Conservation (phyloP, 2,329 filamentous ascomycete species). For the Volutella citrinella region DNA sequence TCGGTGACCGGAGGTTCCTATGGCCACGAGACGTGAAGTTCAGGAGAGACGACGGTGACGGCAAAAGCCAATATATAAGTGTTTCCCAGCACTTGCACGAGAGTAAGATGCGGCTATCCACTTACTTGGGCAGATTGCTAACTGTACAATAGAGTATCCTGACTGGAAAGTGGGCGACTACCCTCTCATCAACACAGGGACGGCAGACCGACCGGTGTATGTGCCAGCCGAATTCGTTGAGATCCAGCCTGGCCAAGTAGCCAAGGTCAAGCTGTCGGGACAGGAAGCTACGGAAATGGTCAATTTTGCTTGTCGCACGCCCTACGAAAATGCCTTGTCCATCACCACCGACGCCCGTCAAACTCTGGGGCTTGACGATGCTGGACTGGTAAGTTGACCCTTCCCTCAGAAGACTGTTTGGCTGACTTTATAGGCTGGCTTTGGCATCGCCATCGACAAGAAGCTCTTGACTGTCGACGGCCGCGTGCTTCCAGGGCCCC, state of each 20-base stretch:
- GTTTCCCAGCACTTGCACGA: constrained; percentile 44
- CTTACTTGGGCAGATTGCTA: too few relatives aligned
- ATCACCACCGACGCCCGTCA: constrained; percentile 57
- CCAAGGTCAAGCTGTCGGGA: constrained; percentile 55
- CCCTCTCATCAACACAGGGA: constrained; percentile 68
- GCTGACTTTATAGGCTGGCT: constrained; percentile 37
- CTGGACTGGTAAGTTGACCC: constrained; percentile 30
- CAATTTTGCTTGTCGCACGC: constrained; percentile 65
- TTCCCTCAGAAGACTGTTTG: neutral
- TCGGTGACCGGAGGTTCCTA: constrained; percentile 22
- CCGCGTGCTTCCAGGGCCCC: constrained; percentile 62
- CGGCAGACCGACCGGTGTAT: constrained; percentile 53
- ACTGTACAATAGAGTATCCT: too few relatives aligned
- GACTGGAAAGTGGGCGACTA: too few relatives aligned
- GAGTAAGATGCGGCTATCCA: constrained; percentile 32
- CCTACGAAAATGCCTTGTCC: constrained; percentile 63
- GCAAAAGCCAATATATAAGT: constrained; percentile 28
- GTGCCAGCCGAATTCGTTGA: constrained; percentile 64
- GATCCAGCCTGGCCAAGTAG: constrained; percentile 62
- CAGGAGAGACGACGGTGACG: constrained; percentile 24
- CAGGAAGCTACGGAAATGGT: constrained; percentile 69
- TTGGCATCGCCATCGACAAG: constrained; percentile 61
- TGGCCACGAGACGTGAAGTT: constrained; percentile 33
- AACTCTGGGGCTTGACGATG: constrained; percentile 55
- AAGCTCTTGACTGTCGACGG: constrained; percentile 69